Conservation (phyloP, 495 filamentous ascomycete species). For the Tuber microsphaerosporum region DNA sequence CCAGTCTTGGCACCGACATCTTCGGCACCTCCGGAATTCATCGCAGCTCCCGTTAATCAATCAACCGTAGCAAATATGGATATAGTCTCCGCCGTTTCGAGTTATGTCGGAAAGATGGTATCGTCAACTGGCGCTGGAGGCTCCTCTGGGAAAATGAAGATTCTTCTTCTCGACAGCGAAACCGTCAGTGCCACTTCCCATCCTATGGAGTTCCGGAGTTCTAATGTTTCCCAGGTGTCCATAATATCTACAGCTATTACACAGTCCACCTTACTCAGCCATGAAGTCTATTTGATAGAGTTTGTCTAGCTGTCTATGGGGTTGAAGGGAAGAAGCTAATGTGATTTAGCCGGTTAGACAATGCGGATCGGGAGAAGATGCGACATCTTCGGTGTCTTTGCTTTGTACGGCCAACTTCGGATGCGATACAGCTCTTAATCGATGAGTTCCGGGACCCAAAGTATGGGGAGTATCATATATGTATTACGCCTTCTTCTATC, state of each 20-base stretch:
- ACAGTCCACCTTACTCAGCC: constrained; percentile 88
- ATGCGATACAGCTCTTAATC: constrained; percentile 85
- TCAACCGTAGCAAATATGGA: constrained; percentile 58
- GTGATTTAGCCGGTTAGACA: constrained; percentile 65
- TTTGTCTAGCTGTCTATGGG: constrained; percentile 32
- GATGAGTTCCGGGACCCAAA: constrained; percentile 94
- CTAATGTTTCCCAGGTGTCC: constrained; percentile 52
- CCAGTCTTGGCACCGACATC: constrained; percentile 29
- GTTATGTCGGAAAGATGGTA: constrained; percentile 97
- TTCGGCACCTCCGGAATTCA: constrained; percentile 16
- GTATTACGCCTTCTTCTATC: constrained; percentile 38
- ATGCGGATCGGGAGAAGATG: constrained; percentile 89
- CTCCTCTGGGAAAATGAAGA: constrained; percentile 95
- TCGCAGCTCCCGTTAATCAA: constrained; percentile 1
- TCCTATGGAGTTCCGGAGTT: constrained; percentile 22
- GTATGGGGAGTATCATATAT: constrained; percentile 95
- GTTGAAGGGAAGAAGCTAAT: not conserved
- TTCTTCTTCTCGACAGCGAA: constrained; percentile 86
- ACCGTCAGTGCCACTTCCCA: constrained; percentile 55
- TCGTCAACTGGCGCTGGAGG: constrained; percentile 54
- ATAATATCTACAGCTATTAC: constrained; percentile 93
- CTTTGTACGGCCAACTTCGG: constrained; percentile 83
- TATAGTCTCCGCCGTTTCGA: constrained; percentile 79
- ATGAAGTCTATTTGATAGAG: constrained; percentile 96
- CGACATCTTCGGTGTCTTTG: constrained; percentile 88